Evolutionary conservation across 169 alveolate genomes (phyloP).

Genomic region (Cryptosporidium tyzzeri): DNA sequence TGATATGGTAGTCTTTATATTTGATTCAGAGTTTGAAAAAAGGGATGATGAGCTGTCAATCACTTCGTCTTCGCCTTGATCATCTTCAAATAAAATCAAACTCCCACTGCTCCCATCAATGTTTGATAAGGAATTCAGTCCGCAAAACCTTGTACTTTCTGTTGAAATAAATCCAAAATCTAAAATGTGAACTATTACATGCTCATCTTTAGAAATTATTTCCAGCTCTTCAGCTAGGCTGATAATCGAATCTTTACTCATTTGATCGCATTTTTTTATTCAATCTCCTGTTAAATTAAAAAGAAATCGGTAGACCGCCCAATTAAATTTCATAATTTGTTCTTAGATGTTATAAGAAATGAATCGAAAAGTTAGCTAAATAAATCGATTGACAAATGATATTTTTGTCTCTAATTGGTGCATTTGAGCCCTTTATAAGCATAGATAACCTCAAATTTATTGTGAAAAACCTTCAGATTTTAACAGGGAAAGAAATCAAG

Average conservation of each 20-base stretch:
- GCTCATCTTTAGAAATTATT: conserved; percentile 28
- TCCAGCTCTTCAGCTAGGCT: conserved; percentile 35
- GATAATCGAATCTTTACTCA: not conserved
- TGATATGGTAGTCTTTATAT: not conserved
- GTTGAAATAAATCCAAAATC: conserved; percentile 63
- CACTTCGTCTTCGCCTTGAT: not conserved
- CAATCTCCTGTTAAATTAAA: not conserved
- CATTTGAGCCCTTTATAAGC: conserved; percentile 48
- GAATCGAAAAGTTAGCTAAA: not conserved
- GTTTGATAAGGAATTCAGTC: not conserved
- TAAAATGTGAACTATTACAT: conserved; percentile 18
- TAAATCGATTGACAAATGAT: conserved; percentile 14
- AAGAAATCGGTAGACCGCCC: not conserved
- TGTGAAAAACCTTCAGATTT: conserved; percentile 20
- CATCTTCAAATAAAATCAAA: conserved; percentile 40
- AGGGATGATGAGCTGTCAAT: not conserved
- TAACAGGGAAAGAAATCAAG: conserved; percentile 24
- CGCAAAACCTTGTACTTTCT: conserved; percentile 24
- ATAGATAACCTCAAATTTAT: conserved; percentile 12
- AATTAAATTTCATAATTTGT: not conserved
- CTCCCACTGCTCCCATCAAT: conserved; percentile 32
- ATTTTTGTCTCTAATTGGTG: conserved; percentile 48
- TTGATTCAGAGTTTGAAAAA: not conserved
- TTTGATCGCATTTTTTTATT: not conserved
- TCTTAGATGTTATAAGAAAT: not conserved